Conservation (phyloP, 139 green algal genomes). For the Chlorella sp. region DNA sequence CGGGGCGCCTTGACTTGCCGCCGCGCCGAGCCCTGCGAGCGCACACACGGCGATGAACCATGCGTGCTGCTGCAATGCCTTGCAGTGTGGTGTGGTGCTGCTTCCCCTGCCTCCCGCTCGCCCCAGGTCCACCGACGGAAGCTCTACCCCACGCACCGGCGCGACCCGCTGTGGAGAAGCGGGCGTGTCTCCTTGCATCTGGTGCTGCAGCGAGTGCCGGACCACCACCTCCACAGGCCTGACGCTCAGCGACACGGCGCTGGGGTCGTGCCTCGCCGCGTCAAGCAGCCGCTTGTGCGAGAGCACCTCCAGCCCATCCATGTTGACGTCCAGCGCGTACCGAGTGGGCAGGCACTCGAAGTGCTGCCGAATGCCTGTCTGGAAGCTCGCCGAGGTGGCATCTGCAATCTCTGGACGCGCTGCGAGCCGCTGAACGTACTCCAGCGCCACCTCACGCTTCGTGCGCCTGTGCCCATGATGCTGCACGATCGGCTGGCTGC, state of each 20-base stretch:
- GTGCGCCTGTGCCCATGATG: neutral
- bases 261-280: constrained; percentile 68
- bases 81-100: too few relatives aligned
- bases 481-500: too few relatives aligned
- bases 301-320: constrained; percentile 81
- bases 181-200: neutral
- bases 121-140: too few relatives aligned
- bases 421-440: constrained; percentile 56
- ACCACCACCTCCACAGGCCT: constrained; percentile 71
- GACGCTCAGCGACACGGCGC: constrained; percentile 76
- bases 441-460: neutral
- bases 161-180: constrained; percentile 6
- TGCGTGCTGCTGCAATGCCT: too few relatives aligned
- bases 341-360: constrained; percentile 77
- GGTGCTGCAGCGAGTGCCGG: neutral
- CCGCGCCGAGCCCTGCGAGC: too few relatives aligned
- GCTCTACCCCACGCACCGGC: too few relatives aligned
- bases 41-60: too few relatives aligned
- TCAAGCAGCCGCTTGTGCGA: constrained; percentile 90
- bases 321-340: constrained; percentile 90
- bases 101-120: too few relatives aligned
- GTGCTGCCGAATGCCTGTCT: constrained; percentile 65
- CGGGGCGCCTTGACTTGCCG: too few relatives aligned
- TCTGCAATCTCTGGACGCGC: constrained; percentile 57
- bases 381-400: constrained; percentile 48